Evolutionary conservation across 495 filamentous ascomycete genomes (phyloP).

Genomic region (Pseudevernia furfuracea): DNA sequence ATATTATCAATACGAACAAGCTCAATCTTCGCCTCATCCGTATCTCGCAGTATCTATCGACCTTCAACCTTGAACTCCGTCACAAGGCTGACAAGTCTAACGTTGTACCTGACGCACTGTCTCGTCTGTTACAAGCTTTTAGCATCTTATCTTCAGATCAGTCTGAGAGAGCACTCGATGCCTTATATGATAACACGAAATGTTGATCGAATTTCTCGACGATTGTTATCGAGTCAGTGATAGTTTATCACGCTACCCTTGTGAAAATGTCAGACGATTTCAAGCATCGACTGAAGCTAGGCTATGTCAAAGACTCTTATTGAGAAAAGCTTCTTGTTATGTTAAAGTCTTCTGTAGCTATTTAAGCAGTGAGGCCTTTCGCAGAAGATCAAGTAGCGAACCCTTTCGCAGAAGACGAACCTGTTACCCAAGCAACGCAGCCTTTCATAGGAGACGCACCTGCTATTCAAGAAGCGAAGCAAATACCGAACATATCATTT

Average conservation of each 20-base stretch:
- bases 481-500: too few relatives aligned
- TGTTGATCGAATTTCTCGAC: neutral
- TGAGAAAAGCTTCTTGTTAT: neutral
- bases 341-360: too few relatives aligned
- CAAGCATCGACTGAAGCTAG: neutral
- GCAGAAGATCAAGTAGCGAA: too few relatives aligned
- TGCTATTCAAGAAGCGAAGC: too few relatives aligned
- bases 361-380: too few relatives aligned
- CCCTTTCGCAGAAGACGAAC: too few relatives aligned
- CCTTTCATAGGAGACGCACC: too few relatives aligned
- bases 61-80: slow-evolving; percentile 10
- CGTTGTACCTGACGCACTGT: slow-evolving; percentile 3
- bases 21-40: neutral
- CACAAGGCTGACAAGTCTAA: slow-evolving; percentile 13
- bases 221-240: too few relatives aligned
- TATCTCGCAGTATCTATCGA: slow-evolving; percentile 4
- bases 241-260: neutral
- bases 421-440: too few relatives aligned
- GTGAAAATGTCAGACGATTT: neutral
- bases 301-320: neutral
- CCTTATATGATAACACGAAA: neutral
- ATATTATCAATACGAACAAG: slow-evolving; percentile 12
- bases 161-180: neutral
- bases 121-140: neutral
- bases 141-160: neutral